Evolutionary conservation across 495 filamentous ascomycete species (phyloP), one percentile per base, ranked within the genome.

Genomic region (Oidiodendron maius): DNA sequence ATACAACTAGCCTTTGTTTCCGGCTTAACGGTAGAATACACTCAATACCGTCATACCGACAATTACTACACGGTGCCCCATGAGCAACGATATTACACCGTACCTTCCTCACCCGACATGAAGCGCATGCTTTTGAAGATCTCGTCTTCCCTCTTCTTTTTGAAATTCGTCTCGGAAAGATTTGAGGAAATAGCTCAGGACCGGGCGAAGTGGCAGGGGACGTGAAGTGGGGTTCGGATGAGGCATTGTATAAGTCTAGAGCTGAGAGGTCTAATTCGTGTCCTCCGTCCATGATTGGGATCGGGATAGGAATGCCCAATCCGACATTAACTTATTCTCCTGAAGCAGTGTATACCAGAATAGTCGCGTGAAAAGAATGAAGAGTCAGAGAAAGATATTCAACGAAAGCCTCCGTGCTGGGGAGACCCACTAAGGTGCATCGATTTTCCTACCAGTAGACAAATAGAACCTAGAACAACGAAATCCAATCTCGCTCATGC

Each of bases 41-140:
- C 53, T 89, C 84, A 44, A 94, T 86, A 56, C 87, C 81, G 64
- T 94, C 89, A 63, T 87, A 70, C 35, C 84, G 73, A 67, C 89
- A 95, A 69, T 94, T 95, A 22, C 83, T 87, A 63, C 89, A 95
- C 6, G 89, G 89, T 17, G 82, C 79, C 26, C 85, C 86, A 69
- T 82, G 81, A 56, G 91, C 87, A 24, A 90, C 84, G 48, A 94
- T 88, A 68, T 95, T 87, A 67, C 89, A 95, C 38, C 89, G 76
- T 16, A 95, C 89, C 65, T 95, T 95, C 55, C 89, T 82, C 25
- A 82, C 75, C 47, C 89, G 77, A 60, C 89, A 95, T 56, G 82
- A 8, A 32, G 8, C 28, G n/a, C 28, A 32, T 32, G 28, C 28
- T 32, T n/a, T 8, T n/a, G 28, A 32, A n/a, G 28, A 32, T 8